phyloP scores from a whole-genome alignment of 2,329 filamentous ascomycete species.

The Colletotrichum higginsianum region DNA sequence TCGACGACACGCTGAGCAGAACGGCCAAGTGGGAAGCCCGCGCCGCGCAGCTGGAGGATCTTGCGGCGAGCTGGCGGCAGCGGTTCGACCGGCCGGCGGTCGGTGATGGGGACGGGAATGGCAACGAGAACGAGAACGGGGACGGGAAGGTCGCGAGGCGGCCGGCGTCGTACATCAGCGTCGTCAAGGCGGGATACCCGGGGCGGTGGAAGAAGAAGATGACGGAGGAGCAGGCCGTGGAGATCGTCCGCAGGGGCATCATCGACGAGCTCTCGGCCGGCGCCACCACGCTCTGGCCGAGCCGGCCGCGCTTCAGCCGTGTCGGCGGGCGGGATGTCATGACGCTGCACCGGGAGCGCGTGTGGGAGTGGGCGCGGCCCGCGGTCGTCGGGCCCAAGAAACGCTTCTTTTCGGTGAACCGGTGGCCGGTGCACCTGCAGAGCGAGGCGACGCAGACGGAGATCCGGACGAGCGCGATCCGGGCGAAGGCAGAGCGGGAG shows the following conservation, averaged over 20 bases:
- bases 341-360: slow-evolving; percentile 48
- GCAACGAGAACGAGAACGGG: too few relatives aligned
- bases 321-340: slow-evolving; percentile 42
- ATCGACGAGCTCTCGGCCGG: slow-evolving; percentile 62
- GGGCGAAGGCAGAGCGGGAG: slow-evolving; percentile 4
- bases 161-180: slow-evolving; percentile 46
- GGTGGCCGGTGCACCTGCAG: slow-evolving; percentile 64
- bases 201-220: slow-evolving; percentile 34
- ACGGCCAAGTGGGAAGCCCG: slow-evolving; percentile 35
- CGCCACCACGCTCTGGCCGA: slow-evolving; percentile 58
- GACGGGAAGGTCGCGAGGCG: slow-evolving; percentile 21
- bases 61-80: slow-evolving; percentile 35
- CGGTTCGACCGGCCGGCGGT: not conserved
- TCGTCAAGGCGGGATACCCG: slow-evolving; percentile 53
- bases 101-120: too few relatives aligned
- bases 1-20: slow-evolving; percentile 36
- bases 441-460: slow-evolving; percentile 47
- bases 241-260: slow-evolving; percentile 53
- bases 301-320: slow-evolving; percentile 48
- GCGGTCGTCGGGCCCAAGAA: slow-evolving; percentile 45
- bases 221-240: slow-evolving; percentile 32
- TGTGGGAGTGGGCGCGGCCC: slow-evolving; percentile 55
- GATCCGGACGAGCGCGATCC: slow-evolving; percentile 44
- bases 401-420: slow-evolving; percentile 61
- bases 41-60: slow-evolving; percentile 39